Conservation (phyloP, 208 protist species). For the Leishmania guyanensis region DNA sequence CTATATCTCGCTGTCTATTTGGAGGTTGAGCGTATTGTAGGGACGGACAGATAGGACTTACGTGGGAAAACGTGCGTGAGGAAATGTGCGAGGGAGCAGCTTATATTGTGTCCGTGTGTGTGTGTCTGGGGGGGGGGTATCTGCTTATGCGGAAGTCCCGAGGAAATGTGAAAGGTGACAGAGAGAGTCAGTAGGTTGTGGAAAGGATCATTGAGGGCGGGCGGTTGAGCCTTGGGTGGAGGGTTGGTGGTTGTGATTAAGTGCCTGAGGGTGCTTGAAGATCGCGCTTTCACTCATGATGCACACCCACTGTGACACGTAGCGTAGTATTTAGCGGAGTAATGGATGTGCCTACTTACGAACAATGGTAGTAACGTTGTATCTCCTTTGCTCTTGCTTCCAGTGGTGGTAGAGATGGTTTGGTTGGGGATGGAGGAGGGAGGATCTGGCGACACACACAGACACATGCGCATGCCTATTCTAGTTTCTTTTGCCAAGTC, state of each 20-base stretch:
- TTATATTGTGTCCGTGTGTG: too few relatives aligned
- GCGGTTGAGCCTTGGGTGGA: not conserved
- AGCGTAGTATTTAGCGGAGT: not conserved
- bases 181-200: not conserved
- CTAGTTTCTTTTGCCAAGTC: too few relatives aligned
- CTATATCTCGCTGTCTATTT: not conserved
- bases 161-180: not conserved
- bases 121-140: too few relatives aligned
- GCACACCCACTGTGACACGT: not conserved
- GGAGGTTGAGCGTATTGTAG: not conserved
- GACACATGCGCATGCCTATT: not conserved
- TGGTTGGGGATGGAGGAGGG: not conserved
- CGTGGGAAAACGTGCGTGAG: too few relatives aligned
- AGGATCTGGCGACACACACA: conserved; percentile 12
- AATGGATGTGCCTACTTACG: not conserved
- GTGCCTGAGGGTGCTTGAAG: not conserved
- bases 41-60: too few relatives aligned
- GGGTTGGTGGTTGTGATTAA: not conserved
- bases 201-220: too few relatives aligned
- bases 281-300: not conserved
- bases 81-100: too few relatives aligned
- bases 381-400: not conserved
- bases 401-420: not conserved
- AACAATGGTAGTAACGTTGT: not conserved
- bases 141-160: too few relatives aligned